Conservation (phyloP, 2,329 filamentous ascomycete genomes). For the Nigrograna mackinnonii region DNA sequence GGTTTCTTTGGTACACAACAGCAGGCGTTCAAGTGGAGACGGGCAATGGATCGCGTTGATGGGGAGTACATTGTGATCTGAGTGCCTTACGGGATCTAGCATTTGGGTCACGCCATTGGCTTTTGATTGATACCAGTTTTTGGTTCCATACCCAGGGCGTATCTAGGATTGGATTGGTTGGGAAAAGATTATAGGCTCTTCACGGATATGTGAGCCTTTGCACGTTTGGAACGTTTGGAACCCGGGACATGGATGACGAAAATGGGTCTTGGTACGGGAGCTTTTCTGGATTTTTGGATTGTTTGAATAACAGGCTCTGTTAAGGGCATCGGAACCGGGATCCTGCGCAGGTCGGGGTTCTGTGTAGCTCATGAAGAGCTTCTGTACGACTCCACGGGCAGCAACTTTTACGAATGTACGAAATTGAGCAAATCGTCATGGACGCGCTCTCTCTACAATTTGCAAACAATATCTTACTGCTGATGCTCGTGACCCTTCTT, state of each 20-base stretch:
- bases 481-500: too few relatives aligned
- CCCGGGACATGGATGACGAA: slow-evolving; percentile 9
- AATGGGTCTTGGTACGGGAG: neutral
- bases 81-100: slow-evolving; percentile 24
- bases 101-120: slow-evolving; percentile 1
- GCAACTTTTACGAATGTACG: too few relatives aligned
- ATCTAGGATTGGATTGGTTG: slow-evolving; percentile 13
- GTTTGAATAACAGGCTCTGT: too few relatives aligned
- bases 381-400: too few relatives aligned
- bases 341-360: too few relatives aligned
- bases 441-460: too few relatives aligned
- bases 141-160: neutral
- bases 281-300: neutral
- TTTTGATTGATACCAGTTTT: neutral
- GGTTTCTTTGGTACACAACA: slow-evolving; percentile 27
- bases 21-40: slow-evolving; percentile 52
- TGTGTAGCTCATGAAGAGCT: too few relatives aligned
- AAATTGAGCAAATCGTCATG: too few relatives aligned
- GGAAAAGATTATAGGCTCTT: slow-evolving; percentile 13
- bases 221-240: slow-evolving; percentile 10
- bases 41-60: slow-evolving; percentile 54
- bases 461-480: too few relatives aligned
- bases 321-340: too few relatives aligned
- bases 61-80: slow-evolving; percentile 57
- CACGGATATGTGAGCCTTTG: slow-evolving; percentile 13